Percentiles rank a stretch among this genome's conserved stretches.
Evolutionary conservation across 352 stramenopile genomes (phyloP).

Genomic region (Paralagenidium karlingii): DNA sequence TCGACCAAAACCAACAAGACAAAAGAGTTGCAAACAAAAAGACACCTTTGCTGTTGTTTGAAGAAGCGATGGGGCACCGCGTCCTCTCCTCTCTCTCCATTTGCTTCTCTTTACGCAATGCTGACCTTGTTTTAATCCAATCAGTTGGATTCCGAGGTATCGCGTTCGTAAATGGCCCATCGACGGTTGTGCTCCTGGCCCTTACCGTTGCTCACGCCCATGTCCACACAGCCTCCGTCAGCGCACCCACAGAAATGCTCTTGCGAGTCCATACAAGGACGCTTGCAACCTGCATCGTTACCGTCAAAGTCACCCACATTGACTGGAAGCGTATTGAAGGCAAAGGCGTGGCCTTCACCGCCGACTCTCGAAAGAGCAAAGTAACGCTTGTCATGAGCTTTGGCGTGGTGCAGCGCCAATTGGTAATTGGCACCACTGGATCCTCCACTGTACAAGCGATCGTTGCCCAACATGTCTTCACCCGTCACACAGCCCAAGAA

Average conservation of each 20-base stretch:
- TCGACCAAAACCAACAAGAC: background rate
- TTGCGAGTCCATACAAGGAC: conserved; percentile 61
- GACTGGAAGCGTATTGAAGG: conserved; percentile 77
- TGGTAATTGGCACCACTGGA: conserved; percentile 84
- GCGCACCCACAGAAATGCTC: conserved; percentile 76
- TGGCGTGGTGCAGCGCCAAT: conserved; percentile 77
- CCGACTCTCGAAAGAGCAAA: conserved; percentile 75
- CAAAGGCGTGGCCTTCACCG: conserved; percentile 78
- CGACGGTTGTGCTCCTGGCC: conserved; percentile 84
- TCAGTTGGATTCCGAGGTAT: conserved; percentile 9
- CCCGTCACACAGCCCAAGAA: conserved; percentile 76
- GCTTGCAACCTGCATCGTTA: conserved; percentile 70
- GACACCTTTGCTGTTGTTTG: no score
- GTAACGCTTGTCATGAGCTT: conserved; percentile 74
- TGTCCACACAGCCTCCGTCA: conserved; percentile 65
- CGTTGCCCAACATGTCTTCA: conserved; percentile 73
- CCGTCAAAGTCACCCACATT: conserved; percentile 50
- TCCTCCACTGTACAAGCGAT: conserved; percentile 82
- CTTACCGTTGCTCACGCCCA: conserved; percentile 41
- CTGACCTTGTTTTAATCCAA: background rate
- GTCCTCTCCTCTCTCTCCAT: no score
- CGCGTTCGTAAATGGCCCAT: conserved; percentile 82
- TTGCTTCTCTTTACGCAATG: background rate
- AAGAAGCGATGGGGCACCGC: no score
- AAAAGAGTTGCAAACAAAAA: conserved; percentile 1